Conservation (phyloP, 164 flowering plant species). For the Stephania yunnanensis region DNA sequence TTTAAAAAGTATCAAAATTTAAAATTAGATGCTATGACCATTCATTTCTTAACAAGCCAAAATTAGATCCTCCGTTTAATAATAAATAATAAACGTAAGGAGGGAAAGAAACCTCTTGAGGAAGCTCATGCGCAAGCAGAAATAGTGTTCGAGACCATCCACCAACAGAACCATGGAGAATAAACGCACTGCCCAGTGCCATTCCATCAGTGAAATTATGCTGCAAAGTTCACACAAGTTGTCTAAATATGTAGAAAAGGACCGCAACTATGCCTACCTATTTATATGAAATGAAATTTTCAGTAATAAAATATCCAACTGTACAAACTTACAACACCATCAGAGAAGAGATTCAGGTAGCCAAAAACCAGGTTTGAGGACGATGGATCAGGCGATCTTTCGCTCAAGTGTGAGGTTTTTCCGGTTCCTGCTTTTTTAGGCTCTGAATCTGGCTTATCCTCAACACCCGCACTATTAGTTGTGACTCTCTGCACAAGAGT, state of each 20-base stretch:
- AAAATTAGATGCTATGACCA: neutral
- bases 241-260: conserved; percentile 7
- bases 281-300: conserved; percentile 2
- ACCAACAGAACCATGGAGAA: conserved; percentile 91
- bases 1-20: neutral
- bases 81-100: neutral
- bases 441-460: conserved; percentile 30
- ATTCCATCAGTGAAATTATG: conserved; percentile 99
- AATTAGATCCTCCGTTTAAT: neutral
- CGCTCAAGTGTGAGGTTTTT: conserved; percentile 10
- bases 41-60: neutral
- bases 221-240: conserved; percentile 38
- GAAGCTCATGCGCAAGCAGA: conserved; percentile 96
- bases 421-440: conserved; percentile 18
- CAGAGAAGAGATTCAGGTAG: conserved; percentile 93
- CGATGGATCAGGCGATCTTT: conserved; percentile 26
- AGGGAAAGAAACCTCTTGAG: conserved; percentile 72
- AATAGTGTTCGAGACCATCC: conserved; percentile 98
- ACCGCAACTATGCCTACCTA: neutral
- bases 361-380: conserved; percentile 86
- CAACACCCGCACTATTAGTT: conserved; percentile 20
- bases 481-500: conserved; percentile 53
- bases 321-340: conserved; percentile 83
- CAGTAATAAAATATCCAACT: conserved; percentile 1
- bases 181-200: conserved; percentile 98